phyloP scores from a whole-genome alignment of 208 protist genomes.

The Trypanosoma cruzi region DNA sequence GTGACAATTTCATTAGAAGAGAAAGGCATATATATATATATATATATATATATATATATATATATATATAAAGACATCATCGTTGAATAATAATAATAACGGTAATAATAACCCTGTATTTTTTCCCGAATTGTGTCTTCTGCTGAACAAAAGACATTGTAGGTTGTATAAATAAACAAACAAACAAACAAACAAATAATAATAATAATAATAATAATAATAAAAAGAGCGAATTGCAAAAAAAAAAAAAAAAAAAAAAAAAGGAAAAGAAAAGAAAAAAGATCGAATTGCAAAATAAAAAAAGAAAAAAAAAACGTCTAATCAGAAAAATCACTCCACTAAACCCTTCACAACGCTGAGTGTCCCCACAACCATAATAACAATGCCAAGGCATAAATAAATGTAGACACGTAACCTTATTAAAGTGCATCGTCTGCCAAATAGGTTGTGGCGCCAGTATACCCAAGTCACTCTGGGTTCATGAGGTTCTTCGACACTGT shows the following conservation, averaged over 20 bases:
- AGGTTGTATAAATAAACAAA: too few relatives aligned
- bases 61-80: too few relatives aligned
- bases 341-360: slow-evolving; percentile 19
- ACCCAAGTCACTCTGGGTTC: slow-evolving; percentile 40
- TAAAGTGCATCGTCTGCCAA: slow-evolving; percentile 39
- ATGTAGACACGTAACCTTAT: slow-evolving; percentile 42
- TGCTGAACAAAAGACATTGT: too few relatives aligned
- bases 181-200: background rate
- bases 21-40: too few relatives aligned
- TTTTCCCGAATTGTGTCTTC: too few relatives aligned
- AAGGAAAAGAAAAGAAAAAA: slow-evolving; percentile 22
- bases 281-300: slow-evolving; percentile 5
- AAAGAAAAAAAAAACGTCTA: too few relatives aligned
- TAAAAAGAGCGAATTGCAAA: too few relatives aligned
- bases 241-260: slow-evolving; percentile 26
- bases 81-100: too few relatives aligned
- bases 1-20: too few relatives aligned
- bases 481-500: slow-evolving; percentile 54
- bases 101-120: too few relatives aligned
- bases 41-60: background rate
- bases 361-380: slow-evolving; percentile 81
- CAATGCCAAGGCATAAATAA: slow-evolving; percentile 56
- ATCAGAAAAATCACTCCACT: background rate
- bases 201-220: too few relatives aligned
- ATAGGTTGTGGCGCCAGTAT: slow-evolving; percentile 60